These are phyloP conservation scores for Yarrowia deformans DNA, from an alignment of 805 yeast species.

Conservation along the genomic window DNA sequence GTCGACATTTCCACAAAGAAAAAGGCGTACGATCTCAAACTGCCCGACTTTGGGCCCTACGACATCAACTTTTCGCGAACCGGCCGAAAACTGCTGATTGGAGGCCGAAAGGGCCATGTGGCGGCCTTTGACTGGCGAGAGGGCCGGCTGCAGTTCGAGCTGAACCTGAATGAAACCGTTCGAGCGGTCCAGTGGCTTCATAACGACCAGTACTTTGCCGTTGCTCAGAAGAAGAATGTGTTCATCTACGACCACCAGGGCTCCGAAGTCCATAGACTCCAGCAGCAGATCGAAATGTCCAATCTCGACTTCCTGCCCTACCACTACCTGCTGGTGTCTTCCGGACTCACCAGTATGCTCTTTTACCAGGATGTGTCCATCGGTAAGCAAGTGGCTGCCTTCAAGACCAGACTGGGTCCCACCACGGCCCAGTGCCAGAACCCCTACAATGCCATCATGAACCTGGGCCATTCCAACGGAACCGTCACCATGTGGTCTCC, in stretches of 20 bases:
- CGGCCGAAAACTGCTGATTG: slow-evolving; percentile 83
- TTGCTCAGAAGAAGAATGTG: slow-evolving; percentile 93
- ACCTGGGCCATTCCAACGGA: slow-evolving; percentile 92
- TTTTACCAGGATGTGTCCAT: slow-evolving; percentile 96
- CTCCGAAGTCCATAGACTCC: slow-evolving; percentile 86
- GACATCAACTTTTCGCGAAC: slow-evolving; percentile 77
- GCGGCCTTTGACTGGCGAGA: slow-evolving; percentile 96
- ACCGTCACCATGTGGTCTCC: slow-evolving; percentile 95
- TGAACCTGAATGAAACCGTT: slow-evolving; percentile 86
- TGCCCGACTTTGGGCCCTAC: slow-evolving; percentile 88
- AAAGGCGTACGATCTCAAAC: slow-evolving; percentile 73
- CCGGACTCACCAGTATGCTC: slow-evolving; percentile 87
- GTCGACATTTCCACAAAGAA: slow-evolving; percentile 80
- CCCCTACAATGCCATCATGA: slow-evolving; percentile 95
- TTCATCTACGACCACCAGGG: slow-evolving; percentile 93
- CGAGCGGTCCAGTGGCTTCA: slow-evolving; percentile 90
- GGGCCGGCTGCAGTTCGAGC: slow-evolving; percentile 80
- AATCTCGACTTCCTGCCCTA: slow-evolving; percentile 88
- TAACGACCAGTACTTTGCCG: slow-evolving; percentile 93
- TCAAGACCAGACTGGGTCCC: slow-evolving; percentile 88
- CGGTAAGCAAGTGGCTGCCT: slow-evolving; percentile 82
- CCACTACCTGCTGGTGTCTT: slow-evolving; percentile 84
- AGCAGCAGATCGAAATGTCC: slow-evolving; percentile 87
- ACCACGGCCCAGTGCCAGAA: slow-evolving; percentile 87
- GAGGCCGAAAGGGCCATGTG: slow-evolving; percentile 92